Base-by-base conservation (phyloP, 371 early-diverging fungal species). In the Actinomortierella ambigua region DNA sequence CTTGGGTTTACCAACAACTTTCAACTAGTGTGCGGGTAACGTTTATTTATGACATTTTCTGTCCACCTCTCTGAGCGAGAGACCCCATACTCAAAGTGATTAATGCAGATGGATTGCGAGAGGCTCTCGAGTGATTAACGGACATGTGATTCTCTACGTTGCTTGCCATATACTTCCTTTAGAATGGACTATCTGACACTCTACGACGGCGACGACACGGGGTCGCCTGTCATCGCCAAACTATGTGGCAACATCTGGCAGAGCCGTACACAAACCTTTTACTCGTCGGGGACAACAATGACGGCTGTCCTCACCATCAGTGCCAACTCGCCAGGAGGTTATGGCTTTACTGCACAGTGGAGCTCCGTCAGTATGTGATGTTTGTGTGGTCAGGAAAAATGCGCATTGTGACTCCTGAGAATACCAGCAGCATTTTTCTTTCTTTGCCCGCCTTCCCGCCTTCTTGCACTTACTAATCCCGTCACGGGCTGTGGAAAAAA, bases 11-110 rank as follows among this genome's bases (percentile, higher is more conserved):
- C 58, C 14, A 54, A 61, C 6, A 57, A 63, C 14, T 54, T 75
- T 26, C 64, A 64, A 55, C 46, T 75, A 44, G 61, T 75, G 51
- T 75, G 75, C 60, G 75, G 75, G 75, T 75, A 68, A 48, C 61
- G 34, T 11, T 6, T 34, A 6, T 11, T 34, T 34, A 11, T 34
- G 11, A 34, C 34, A 34, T 27, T 51, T 28, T 28, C 51, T 2
- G 26, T 1, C 49, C 47, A 47, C 44, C 14, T 48, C 47, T 1
- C n/a, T 27, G n/a, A 26, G 4, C 3, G 0, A 2, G 7, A 22
- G 17, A 15, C 6, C 17, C 24, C 27, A 29, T 29, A 27, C 15
- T 29, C 9, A 52, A 29, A 26, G 15, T 20, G 54, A 20, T 40
- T 4, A 17, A 23, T n/a, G 20, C 23, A 18, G n/a, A 3, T 20